Percentiles rank a stretch among this genome's conserved stretches.
phyloP scores from a whole-genome alignment of 129 eudicot species.

The Arctium minus region DNA sequence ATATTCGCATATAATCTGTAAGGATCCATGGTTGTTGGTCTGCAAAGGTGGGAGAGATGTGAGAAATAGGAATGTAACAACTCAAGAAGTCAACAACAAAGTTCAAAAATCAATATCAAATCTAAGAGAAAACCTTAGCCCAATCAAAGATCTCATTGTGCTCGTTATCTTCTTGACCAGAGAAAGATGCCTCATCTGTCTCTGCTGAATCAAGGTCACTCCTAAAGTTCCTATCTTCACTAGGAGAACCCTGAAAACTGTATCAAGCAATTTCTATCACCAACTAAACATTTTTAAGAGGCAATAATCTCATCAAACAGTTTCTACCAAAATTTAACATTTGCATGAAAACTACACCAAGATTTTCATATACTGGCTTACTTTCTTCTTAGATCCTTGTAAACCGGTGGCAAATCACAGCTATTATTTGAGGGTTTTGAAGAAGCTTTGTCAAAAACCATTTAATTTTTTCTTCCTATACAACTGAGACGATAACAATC shows the following conservation, averaged over 20 bases:
- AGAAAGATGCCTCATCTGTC: constrained; percentile 75
- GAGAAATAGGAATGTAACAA: constrained; percentile 7
- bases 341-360: neutral
- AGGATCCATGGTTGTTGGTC: constrained; percentile 82
- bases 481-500: neutral
- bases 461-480: neutral
- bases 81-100: neutral
- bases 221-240: constrained; percentile 80
- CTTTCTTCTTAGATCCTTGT: neutral
- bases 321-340: neutral
- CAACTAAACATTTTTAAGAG: neutral
- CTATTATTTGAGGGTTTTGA: neutral
- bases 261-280: constrained; percentile 18
- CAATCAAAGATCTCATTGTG: constrained; percentile 88
- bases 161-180: constrained; percentile 76
- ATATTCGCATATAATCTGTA: constrained; percentile 85
- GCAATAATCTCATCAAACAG: neutral
- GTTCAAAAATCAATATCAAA: neutral
- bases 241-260: constrained; percentile 78
- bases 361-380: neutral
- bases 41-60: constrained; percentile 28
- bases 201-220: constrained; percentile 72
- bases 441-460: neutral
- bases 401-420: neutral
- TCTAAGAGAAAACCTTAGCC: constrained; percentile 69